phyloP scores from a whole-genome alignment of 768 basidiomycete species.

The Termitomyces sp. region DNA sequence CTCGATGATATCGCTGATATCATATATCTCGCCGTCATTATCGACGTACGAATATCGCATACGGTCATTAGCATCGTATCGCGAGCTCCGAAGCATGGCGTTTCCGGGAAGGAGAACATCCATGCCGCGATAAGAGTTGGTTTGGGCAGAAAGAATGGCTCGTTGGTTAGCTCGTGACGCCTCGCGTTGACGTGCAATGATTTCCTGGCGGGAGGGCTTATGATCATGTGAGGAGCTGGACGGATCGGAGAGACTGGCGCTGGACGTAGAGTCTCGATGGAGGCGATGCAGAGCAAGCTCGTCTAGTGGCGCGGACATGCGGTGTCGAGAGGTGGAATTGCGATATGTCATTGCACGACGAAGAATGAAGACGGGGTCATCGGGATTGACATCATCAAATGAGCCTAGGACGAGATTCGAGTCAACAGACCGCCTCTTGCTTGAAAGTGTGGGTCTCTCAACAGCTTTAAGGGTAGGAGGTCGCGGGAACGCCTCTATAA shows the following conservation, averaged over 20 bases:
- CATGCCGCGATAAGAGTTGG: constrained; percentile 81
- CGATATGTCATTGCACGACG: constrained; percentile 78
- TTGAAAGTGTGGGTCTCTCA: constrained; percentile 53
- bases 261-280: constrained; percentile 65
- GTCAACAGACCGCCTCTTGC: constrained; percentile 86
- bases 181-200: constrained; percentile 90
- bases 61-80: constrained; percentile 61
- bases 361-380: constrained; percentile 88
- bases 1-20: constrained; percentile 91
- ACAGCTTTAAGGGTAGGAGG: constrained; percentile 68
- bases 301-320: constrained; percentile 74
- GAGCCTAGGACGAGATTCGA: constrained; percentile 65
- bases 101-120: constrained; percentile 86
- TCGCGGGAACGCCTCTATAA: constrained; percentile 76
- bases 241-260: constrained; percentile 44
- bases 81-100: constrained; percentile 78
- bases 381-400: constrained; percentile 66
- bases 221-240: constrained; percentile 24
- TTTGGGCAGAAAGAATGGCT: constrained; percentile 74
- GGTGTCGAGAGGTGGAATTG: constrained; percentile 60
- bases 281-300: constrained; percentile 75
- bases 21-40: constrained; percentile 83
- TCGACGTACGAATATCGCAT: constrained; percentile 95
- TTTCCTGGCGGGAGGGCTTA: constrained; percentile 69
- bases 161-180: constrained; percentile 82